Base-by-base conservation (phyloP, 1,284 basidiomycete genomes). In the Boletus semigastroideus region DNA sequence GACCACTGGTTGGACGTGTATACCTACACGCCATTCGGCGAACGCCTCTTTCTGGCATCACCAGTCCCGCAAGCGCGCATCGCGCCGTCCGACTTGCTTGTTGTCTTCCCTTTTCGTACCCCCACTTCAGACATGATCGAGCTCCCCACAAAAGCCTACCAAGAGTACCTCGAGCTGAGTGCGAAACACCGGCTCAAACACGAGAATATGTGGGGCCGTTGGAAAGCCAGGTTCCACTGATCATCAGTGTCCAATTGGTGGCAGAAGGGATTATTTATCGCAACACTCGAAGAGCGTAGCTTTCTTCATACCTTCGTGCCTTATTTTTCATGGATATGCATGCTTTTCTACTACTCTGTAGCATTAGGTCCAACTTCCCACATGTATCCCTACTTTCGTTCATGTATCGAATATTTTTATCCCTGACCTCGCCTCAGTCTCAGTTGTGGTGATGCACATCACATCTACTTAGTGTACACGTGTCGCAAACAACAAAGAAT, bases 1-100 rank as follows among this genome's bases (percentile, higher is more conserved):
- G 83, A 86, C 41, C 76, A 70, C 51, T 82, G 75, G 68, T 60
- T 87, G 36, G 84, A 87, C 51, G 85, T 87, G 10, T 75, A 79
- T 60, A 80, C 80, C 4, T 87, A 78, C 62, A 65, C 74, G 1
- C 82, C 81, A 0, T 84, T 87, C 54, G 82, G 80, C 33, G 77
- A 80, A 46, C 75, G 82, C 50, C 69, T 83, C 48, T 86, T 87
- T 69, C 75, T 87, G 51, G 77, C 78, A 1, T 76, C 79, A 4
- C 64, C 73, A 28, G 75, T 78, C 22, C 82, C 83, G 7, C 73
- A 73, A 52, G 81, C 83, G 2, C 82, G 85, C 62, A 86, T 87
- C 54, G 61, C 75, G 11, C 66, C 77, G 4, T 70, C 73, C 22
- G 81, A 83, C 65, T 67, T 87, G 57, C 77, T 87, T 49, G 72